phyloP scores from a whole-genome alignment of 2,329 filamentous ascomycete genomes.

The Beauveria rudraprayagi region DNA sequence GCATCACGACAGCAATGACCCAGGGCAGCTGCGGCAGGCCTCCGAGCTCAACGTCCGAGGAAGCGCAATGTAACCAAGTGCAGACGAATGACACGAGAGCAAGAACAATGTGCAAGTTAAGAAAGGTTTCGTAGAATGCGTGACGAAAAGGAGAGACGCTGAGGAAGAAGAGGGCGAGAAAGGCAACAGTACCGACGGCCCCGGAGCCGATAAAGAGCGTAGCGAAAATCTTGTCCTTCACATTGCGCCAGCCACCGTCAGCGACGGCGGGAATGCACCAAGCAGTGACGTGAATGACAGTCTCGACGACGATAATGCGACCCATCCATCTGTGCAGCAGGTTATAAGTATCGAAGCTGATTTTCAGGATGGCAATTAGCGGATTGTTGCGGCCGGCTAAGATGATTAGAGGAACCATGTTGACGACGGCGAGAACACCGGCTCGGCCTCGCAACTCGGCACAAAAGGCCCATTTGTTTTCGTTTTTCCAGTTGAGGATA shows the following conservation, averaged over 20 bases:
- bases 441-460: conserved; percentile 81
- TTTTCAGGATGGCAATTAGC: conserved; percentile 68
- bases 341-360: conserved; percentile 97
- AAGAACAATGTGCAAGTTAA: conserved; percentile 75
- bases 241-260: conserved; percentile 53
- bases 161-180: conserved; percentile 59
- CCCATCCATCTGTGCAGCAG: conserved; percentile 65
- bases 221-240: conserved; percentile 44
- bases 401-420: conserved; percentile 86
- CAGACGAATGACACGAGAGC: conserved; percentile 60
- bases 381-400: conserved; percentile 91
- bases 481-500: conserved; percentile 49
- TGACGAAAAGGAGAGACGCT: conserved; percentile 77
- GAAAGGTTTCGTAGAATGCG: conserved; percentile 95
- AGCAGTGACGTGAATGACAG: conserved; percentile 58
- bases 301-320: conserved; percentile 61
- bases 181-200: conserved; percentile 49
- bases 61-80: conserved; percentile 67
- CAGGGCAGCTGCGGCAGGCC: conserved; percentile 65
- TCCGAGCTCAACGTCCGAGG: conserved; percentile 55
- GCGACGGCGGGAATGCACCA: conserved; percentile 68
- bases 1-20: conserved; percentile 62
- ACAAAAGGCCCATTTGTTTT: conserved; percentile 55
- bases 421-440: conserved; percentile 75
- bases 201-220: conserved; percentile 61